Percentiles rank a stretch among this genome's conserved stretches.
Evolutionary conservation across 2,329 filamentous ascomycete genomes (phyloP).

Genomic region (Neonectria coccinea): DNA sequence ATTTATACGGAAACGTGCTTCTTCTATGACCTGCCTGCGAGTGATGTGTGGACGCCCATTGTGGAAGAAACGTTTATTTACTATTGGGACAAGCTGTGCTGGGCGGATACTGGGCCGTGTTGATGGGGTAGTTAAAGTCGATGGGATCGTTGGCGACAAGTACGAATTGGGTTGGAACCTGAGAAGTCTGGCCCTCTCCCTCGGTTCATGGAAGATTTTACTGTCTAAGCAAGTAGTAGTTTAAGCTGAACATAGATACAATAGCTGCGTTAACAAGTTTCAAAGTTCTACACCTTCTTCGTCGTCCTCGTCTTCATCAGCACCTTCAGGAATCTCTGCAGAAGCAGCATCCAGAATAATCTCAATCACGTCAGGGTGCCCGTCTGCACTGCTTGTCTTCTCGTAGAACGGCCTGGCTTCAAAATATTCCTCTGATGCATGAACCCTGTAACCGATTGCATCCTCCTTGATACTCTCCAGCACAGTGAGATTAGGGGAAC

Average conservation of each 20-base stretch:
- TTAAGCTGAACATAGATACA: neutral
- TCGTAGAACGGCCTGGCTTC: constrained; percentile 2
- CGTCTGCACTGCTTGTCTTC: neutral
- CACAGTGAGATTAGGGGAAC: neutral
- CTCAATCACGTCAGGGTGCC: constrained; percentile 4
- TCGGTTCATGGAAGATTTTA: too few species aligned
- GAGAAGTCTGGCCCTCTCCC: too few species aligned
- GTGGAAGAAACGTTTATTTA: neutral
- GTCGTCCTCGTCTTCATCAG: too few species aligned
- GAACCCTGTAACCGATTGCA: constrained; percentile 2
- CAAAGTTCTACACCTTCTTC: neutral
- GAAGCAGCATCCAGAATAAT: neutral
- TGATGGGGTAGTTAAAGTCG: neutral
- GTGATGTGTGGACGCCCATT: neutral
- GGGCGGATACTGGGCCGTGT: neutral
- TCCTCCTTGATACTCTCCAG: constrained; percentile 11
- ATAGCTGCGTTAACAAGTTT: neutral
- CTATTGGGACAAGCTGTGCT: neutral
- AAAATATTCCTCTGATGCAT: constrained; percentile 1
- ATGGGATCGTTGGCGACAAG: too few species aligned
- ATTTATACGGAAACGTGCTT: neutral
- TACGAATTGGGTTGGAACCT: too few species aligned
- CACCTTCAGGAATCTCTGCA: neutral
- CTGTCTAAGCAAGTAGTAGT: neutral
- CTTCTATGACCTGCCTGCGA: constrained; percentile 7